Evolutionary conservation across 345 rosid species (phyloP), one percentile per base, ranked within the genome.

Genomic region (Reutealis trisperma): DNA sequence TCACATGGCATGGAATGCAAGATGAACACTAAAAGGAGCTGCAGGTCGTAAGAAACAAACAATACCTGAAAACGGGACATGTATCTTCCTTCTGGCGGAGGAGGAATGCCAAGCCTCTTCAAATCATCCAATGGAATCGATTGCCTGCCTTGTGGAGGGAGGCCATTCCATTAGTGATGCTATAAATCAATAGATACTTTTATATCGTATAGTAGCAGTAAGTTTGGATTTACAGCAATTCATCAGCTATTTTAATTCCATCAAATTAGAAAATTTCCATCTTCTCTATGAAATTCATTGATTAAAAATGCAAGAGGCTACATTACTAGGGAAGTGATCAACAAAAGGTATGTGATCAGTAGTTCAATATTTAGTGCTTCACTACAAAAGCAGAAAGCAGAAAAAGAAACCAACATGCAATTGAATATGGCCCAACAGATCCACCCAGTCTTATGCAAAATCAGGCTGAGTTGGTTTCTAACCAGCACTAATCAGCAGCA

Each of bases 1-100:
- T 51, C 18, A 37, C 24, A 15, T 37, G 41, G 41, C 41, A 37
- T 37, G 41, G 41, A 37, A 66, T 41, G 32, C 52, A 47, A 2
- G 45, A 32, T 18, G 44, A 74, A 16, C 25, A 27, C n/a, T 27
- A 1, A 21, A 13, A 18, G 10, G 12, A 75, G 73, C 9, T 13
- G 27, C 27, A 27, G 62, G 22, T 45, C 58, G 72, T 5, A 37
- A 37, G 41, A 37, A 75, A 52, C n/a, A 64, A 75, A 63, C 5
- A 32, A 65, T 78, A 93, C 98, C 97, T 93, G 83, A 77, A 80
- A 90, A 27, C 91, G 93, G 16, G 92, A 87, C 96, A 86, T 87
- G 80, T 90, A 93, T 74, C 87, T 89, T 84, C 98, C 97, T 79
- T 89, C 98, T n/a, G 97, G 97, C 12, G 97, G 99, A 68, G 93